Conservation (phyloP, 305 asterid species). For the Fraxinus paxiana region DNA sequence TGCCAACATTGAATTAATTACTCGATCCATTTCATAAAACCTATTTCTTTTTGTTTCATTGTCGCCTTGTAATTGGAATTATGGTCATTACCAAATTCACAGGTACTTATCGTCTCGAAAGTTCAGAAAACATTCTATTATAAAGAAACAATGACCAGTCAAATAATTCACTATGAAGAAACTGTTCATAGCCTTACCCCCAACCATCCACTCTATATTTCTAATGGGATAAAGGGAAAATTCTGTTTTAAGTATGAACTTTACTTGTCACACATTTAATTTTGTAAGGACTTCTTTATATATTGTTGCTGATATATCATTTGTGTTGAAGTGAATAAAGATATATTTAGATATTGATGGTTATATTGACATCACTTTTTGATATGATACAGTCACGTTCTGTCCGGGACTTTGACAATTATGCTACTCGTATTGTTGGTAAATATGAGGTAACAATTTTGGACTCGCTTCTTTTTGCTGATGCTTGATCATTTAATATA, state of each 20-base stretch:
- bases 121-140: background rate
- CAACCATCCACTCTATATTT: background rate
- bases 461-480: constrained; percentile 3
- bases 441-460: constrained; percentile 64
- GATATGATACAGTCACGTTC: constrained; percentile 49
- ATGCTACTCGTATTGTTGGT: constrained; percentile 75
- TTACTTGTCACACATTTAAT: background rate
- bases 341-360: background rate
- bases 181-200: background rate
- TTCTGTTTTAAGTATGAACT: background rate
- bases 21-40: background rate
- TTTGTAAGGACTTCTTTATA: background rate
- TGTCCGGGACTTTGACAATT: constrained; percentile 77
- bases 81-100: background rate
- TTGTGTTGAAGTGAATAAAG: background rate
- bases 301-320: background rate
- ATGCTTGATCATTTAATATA: constrained; percentile 15
- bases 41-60: background rate
- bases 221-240: background rate
- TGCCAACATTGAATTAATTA: background rate
- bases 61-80: background rate
- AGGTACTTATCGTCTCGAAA: background rate
- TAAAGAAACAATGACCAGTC: background rate
- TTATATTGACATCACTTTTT: constrained; percentile 7
- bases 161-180: background rate